Evolutionary conservation across 371 early-diverging fungal genomes (phyloP), one percentile per base, ranked within the genome.

Genomic region (Fennellomyces sp.): DNA sequence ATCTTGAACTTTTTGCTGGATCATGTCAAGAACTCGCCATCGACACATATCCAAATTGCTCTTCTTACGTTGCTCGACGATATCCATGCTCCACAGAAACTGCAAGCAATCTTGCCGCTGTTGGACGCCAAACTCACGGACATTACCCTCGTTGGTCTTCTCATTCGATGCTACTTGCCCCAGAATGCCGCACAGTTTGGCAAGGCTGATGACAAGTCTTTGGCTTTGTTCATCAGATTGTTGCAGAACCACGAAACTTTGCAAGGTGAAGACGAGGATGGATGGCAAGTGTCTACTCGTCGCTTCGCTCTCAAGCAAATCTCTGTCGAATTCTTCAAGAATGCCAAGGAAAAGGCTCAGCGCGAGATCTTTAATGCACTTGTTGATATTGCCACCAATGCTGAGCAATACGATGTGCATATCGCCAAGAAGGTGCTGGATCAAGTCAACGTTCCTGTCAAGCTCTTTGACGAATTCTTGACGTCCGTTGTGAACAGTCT

Each of bases 1-100:
- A 66, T 89, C 15, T 60, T 88, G 50, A 78, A 86, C 3, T 90
- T 88, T 73, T 63, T 94, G 38, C 69, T 92, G 27, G 80, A 91
- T n/a, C 89, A 91, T 65, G 73, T 87, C 17, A 70, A 81, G 21
- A 86, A 84, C 0, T 69, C 86, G 13, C 68, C 74, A 19, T 64
- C 69, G 21, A 41, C 71, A 17, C 61, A 66, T 57, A 48, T 79
- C 26, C 85, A 91, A 64, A 66, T 78, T 28, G 67, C 65, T 13
- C 64, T 94, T 28, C 68, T 95, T 51, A 54, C 59, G 8, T 66
- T 85, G 15, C 65, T 94, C 56, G 71, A 75, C 21, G 42, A 50
- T 8, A 75, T 91, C 17, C 70, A 82, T n/a, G 78, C 88, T 12
- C 75, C 84, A 6, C 68, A 70, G 19, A 89, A 90, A 52, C 70